Base-by-base conservation (phyloP, 345 rosid species). In the Salix udensis region DNA sequence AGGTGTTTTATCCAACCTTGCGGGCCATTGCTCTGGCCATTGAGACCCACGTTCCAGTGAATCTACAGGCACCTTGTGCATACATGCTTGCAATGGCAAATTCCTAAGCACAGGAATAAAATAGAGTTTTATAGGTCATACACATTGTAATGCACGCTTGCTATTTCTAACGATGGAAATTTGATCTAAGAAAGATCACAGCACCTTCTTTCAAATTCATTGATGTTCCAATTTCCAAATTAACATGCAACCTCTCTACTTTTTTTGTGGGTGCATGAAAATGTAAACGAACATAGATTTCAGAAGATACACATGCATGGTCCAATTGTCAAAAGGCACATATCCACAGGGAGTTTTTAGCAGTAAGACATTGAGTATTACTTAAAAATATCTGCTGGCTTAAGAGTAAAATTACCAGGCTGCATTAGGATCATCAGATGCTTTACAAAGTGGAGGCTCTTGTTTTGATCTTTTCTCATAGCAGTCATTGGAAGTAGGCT, bases 1-100 rank as follows among this genome's bases (percentile, higher is more conserved):
- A 42, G 99, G 99, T 61, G 91, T 37, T 82, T 89, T 90, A 77
- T 85, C 91, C 85, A 89, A 24, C 90, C 99, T 92, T 6, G 84
- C 87, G 21, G 98, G 98, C 99, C 97, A 93, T 77, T 90, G 87
- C 85, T 89, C 90, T 1, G 99, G 98, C 98, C 98, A 93, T 74
- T 88, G 91, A 76, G 97, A 91, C 74, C 98, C 99, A 65, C 97
- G 92, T 68, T 91, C 84, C 12, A 82, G 60, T 34, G 88, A 68
- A 75, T 90, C 87, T 67, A 77, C 81, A 24, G 98, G 97, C 24
- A 87, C 85, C 24, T 87, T 88, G 84, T 96, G 99, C 96, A 96
- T 86, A 86, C 99, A 96, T 18, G 94, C 86, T 90, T 92, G 90
- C 74, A 96, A 82, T 19, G 97, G 90, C 75, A 96, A 95, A 73